phyloP scores from a whole-genome alignment of 805 yeast genomes.

The Candida maltosa region DNA sequence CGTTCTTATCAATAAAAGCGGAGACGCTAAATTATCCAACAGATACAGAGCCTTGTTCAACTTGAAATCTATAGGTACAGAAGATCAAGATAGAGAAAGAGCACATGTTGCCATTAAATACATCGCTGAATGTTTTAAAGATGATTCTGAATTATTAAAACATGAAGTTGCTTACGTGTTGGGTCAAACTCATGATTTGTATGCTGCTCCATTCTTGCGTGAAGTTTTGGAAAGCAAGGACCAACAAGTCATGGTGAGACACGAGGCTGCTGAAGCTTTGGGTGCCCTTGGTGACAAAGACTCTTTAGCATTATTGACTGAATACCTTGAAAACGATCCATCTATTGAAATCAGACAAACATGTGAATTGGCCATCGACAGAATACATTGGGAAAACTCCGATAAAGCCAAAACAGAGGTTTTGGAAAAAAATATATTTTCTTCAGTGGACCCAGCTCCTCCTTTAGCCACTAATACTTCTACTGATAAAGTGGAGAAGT shows the following conservation, averaged over 20 bases:
- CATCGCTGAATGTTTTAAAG: constrained; percentile 80
- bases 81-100: constrained; percentile 45
- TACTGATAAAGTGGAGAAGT: constrained; percentile 57
- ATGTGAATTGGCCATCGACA: constrained; percentile 93
- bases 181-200: constrained; percentile 87
- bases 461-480: constrained; percentile 67
- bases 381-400: constrained; percentile 89
- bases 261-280: constrained; percentile 98
- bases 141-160: constrained; percentile 83
- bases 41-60: constrained; percentile 94
- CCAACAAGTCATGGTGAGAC: constrained; percentile 96
- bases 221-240: constrained; percentile 59
- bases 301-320: constrained; percentile 62
- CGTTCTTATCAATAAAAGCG: constrained; percentile 59
- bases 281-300: constrained; percentile 89
- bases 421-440: constrained; percentile 72
- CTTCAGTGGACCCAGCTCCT: constrained; percentile 97
- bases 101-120: constrained; percentile 73
- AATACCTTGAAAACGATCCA: constrained; percentile 71
- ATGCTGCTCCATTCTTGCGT: constrained; percentile 74
- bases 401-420: constrained; percentile 62
- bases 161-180: constrained; percentile 97
- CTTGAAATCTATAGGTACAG: constrained; percentile 81
- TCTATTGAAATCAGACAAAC: constrained; percentile 90
- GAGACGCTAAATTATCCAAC: constrained; percentile 72